phyloP scores from a whole-genome alignment of 192 early-diverging fungal genomes.

The Coemansia sp. region DNA sequence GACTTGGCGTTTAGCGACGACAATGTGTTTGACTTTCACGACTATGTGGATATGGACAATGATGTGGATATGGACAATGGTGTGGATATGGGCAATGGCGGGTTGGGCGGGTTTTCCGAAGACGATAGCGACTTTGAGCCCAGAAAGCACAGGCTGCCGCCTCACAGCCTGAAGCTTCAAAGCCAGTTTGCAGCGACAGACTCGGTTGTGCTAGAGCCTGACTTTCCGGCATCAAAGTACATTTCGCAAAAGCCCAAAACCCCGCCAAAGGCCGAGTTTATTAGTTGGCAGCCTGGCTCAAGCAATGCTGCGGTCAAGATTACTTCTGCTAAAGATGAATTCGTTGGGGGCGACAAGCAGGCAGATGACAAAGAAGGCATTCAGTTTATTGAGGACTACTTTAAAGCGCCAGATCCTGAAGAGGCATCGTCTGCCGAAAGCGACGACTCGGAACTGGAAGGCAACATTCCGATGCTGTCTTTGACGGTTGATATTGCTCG shows the following conservation, averaged over 20 bases:
- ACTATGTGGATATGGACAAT: constrained; percentile 41
- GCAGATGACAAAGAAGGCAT: constrained; percentile 7
- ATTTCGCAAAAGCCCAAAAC: neutral
- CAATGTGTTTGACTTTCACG: constrained; percentile 30
- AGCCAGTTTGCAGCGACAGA: constrained; percentile 32
- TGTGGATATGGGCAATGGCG: constrained; percentile 34
- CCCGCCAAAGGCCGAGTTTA: constrained; percentile 12
- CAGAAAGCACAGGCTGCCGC: no score
- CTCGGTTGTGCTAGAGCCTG: constrained; percentile 45
- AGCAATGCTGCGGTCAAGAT: constrained; percentile 14
- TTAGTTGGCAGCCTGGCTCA: constrained; percentile 1
- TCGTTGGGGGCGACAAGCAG: constrained; percentile 3
- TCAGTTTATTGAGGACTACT: constrained; percentile 50
- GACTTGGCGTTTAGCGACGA: constrained; percentile 25
- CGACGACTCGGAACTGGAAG: constrained; percentile 10
- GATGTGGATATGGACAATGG: constrained; percentile 34
- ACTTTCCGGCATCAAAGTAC: constrained; percentile 22
- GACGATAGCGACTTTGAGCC: constrained; percentile 13
- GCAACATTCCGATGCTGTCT: constrained; percentile 14
- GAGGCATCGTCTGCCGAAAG: constrained; percentile 9
- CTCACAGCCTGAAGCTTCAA: constrained; percentile 12
- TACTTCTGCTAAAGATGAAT: constrained; percentile 6
- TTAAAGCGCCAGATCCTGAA: constrained; percentile 28
- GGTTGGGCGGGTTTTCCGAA: constrained; percentile 14
- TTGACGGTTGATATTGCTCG: constrained; percentile 35